Percentiles rank a stretch among this genome's conserved stretches.
Conservation (phyloP, 1,284 basidiomycete species). For the Trametes pubescens region DNA sequence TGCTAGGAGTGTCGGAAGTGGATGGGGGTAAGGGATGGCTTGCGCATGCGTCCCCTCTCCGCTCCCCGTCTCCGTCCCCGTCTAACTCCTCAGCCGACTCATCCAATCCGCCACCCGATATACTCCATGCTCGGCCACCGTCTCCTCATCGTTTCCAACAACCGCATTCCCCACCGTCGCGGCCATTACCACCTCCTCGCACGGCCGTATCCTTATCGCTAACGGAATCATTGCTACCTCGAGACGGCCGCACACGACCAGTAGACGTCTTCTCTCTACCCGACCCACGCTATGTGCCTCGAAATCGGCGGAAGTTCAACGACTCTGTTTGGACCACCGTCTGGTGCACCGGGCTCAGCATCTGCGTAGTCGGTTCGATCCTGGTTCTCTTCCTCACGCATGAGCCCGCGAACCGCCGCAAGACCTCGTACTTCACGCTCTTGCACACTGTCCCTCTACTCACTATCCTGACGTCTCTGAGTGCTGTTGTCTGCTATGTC, state of each 20-base stretch:
- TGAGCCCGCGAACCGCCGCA: conserved; percentile 49
- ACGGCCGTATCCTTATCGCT: conserved; percentile 63
- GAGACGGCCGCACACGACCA: conserved; percentile 67
- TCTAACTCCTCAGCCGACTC: conserved; percentile 60
- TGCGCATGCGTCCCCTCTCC: conserved; percentile 65
- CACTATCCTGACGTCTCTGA: conserved; percentile 78
- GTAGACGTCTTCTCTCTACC: conserved; percentile 76
- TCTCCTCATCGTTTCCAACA: conserved; percentile 38
- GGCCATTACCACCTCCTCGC: conserved; percentile 45
- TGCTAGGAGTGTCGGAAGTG: conserved; percentile 51
- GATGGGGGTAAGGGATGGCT: conserved; percentile 69
- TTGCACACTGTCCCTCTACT: conserved; percentile 88
- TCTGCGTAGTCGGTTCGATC: conserved; percentile 68
- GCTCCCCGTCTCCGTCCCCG: conserved; percentile 55
- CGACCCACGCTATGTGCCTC: conserved; percentile 69
- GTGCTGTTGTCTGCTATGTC: conserved; percentile 75
- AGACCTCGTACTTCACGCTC: conserved; percentile 68
- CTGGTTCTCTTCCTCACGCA: conserved; percentile 65
- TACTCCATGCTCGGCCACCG: conserved; percentile 38
- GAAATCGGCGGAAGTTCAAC: conserved; percentile 71
- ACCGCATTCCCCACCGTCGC: conserved; percentile 38
- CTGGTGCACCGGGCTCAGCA: conserved; percentile 65
- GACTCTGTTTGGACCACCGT: conserved; percentile 75
- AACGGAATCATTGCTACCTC: conserved; percentile 76
- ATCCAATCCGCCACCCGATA: conserved; percentile 48